Evolutionary conservation across 768 basidiomycete species (phyloP).

Genomic region (Collybiopsis luxurians): DNA sequence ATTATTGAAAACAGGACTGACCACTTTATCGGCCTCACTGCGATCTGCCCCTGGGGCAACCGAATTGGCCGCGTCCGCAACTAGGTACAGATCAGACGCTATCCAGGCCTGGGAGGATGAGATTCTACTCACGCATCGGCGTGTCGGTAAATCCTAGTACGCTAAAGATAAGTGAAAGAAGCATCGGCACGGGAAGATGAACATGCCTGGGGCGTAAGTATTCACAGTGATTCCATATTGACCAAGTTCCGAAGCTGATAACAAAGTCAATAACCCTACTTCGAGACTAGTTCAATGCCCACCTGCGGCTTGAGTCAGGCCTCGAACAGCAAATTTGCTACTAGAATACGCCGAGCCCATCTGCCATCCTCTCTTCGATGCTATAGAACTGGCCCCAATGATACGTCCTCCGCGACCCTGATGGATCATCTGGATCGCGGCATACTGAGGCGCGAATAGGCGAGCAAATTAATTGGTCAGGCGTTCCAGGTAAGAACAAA

Average conservation of each 20-base stretch:
- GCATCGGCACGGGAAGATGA: background rate
- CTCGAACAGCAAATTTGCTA: constrained; percentile 7
- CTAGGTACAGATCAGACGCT: no score
- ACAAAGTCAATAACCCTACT: no score
- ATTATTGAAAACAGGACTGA: no score
- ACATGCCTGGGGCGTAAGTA: constrained; percentile 22
- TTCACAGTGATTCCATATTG: constrained; percentile 25
- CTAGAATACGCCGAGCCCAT: background rate
- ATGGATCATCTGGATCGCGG: constrained; percentile 27
- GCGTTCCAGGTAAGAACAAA: no score
- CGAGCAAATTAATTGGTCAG: no score
- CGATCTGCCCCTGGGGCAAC: no score
- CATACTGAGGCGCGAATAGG: constrained; percentile 22
- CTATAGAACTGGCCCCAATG: constrained; percentile 21
- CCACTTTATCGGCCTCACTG: no score
- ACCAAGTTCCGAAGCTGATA: constrained; percentile 30
- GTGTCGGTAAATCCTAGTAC: no score
- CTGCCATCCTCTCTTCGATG: constrained; percentile 16
- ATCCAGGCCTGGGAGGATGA: no score
- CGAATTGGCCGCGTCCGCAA: no score
- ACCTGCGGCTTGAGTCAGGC: constrained; percentile 5
- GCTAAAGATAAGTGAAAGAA: no score
- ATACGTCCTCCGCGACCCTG: constrained; percentile 34
- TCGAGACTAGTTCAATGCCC: background rate
- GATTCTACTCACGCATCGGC: no score